phyloP scores from a whole-genome alignment of 805 yeast species.

The Kurtzmaniella cleridarum region DNA sequence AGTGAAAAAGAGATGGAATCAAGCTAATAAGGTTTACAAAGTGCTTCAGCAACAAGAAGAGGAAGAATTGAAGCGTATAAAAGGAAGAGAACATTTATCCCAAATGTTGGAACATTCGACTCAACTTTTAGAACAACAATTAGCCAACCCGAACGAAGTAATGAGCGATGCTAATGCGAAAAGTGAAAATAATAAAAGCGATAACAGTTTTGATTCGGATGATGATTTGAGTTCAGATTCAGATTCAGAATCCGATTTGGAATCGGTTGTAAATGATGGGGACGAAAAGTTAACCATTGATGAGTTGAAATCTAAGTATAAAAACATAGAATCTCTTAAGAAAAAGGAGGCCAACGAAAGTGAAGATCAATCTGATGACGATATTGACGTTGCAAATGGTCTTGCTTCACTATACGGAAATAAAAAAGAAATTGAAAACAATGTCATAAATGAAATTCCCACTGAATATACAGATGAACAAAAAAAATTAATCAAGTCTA shows the following conservation, averaged over 20 bases:
- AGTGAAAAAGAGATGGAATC: slow-evolving; percentile 84
- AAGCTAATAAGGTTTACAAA: slow-evolving; percentile 77
- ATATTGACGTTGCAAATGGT: slow-evolving; percentile 9
- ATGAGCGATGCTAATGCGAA: slow-evolving; percentile 17
- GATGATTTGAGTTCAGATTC: slow-evolving; percentile 11
- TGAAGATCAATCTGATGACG: slow-evolving; percentile 9
- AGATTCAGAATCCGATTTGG: slow-evolving; percentile 14
- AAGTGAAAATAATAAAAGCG: slow-evolving; percentile 16
- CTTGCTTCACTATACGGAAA: slow-evolving; percentile 31
- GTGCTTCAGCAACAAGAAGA: slow-evolving; percentile 71
- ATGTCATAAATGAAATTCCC: slow-evolving; percentile 7
- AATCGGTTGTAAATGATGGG: slow-evolving; percentile 17
- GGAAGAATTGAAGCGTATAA: slow-evolving; percentile 71
- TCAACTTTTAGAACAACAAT: slow-evolving; percentile 80
- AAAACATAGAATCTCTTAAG: slow-evolving; percentile 30
- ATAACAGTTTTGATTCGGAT: slow-evolving; percentile 17
- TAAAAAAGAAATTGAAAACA: slow-evolving; percentile 8
- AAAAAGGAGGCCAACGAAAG: slow-evolving; percentile 15
- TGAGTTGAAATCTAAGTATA: slow-evolving; percentile 52
- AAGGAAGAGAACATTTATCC: slow-evolving; percentile 82
- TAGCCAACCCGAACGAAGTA: slow-evolving; percentile 38
- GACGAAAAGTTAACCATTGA: slow-evolving; percentile 53
- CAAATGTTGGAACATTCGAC: slow-evolving; percentile 90
- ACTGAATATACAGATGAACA: slow-evolving; percentile 31
- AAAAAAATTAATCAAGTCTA: slow-evolving; percentile 20